phyloP scores from a whole-genome alignment of 192 early-diverging fungal genomes.

The Entrophospora sp. region DNA sequence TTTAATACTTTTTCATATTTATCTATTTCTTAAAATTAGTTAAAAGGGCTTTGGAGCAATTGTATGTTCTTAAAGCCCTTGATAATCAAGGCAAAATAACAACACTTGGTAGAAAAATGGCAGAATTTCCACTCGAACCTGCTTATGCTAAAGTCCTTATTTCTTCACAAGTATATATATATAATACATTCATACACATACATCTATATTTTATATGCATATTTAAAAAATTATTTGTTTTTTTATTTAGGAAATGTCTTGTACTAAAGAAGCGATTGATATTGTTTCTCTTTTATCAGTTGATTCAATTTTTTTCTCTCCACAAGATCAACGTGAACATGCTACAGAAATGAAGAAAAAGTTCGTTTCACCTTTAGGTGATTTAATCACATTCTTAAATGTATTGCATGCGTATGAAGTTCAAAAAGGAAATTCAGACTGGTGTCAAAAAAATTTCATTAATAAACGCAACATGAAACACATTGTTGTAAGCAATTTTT shows the following conservation, averaged over 20 bases:
- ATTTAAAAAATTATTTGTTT: constrained; percentile 14
- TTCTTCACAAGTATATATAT: constrained; percentile 52
- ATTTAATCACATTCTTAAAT: constrained; percentile 89
- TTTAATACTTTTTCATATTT: neutral
- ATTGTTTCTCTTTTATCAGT: constrained; percentile 89
- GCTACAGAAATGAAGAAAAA: constrained; percentile 69
- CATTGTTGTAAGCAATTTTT: constrained; percentile 45
- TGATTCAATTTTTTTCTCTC: constrained; percentile 82
- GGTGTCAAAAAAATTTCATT: constrained; percentile 92
- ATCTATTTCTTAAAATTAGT: constrained; percentile 26
- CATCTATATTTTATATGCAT: neutral
- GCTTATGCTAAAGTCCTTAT: constrained; percentile 81
- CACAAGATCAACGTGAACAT: constrained; percentile 81
- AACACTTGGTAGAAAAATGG: constrained; percentile 70
- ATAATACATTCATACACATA: too few relatives aligned
- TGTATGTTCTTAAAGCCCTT: constrained; percentile 83
- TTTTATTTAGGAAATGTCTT: constrained; percentile 41
- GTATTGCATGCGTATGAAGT: constrained; percentile 67
- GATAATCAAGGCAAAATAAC: constrained; percentile 75
- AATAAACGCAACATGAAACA: constrained; percentile 78
- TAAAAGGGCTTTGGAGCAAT: constrained; percentile 75
- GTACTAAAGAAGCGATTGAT: constrained; percentile 82
- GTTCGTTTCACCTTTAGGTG: constrained; percentile 81
- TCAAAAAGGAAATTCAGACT: constrained; percentile 69
- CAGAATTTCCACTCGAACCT: constrained; percentile 89